Conservation (phyloP, 2,329 filamentous ascomycete genomes). For the Celoporthe dispersa region DNA sequence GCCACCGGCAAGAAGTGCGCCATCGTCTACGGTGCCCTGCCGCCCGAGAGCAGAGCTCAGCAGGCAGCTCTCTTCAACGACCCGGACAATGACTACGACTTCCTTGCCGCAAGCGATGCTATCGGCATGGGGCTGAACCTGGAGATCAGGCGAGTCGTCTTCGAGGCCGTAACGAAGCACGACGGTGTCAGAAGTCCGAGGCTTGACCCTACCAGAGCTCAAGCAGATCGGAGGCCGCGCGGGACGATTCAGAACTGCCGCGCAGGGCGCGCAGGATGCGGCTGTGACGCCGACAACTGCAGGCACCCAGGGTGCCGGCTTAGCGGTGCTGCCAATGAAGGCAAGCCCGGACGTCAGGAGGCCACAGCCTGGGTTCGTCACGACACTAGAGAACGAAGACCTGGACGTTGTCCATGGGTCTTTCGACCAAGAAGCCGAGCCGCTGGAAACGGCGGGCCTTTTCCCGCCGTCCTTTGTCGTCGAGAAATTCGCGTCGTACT, state of each 20-base stretch:
- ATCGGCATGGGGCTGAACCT: conserved; percentile 98
- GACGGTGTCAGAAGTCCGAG: conserved; percentile 61
- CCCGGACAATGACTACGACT: conserved; percentile 93
- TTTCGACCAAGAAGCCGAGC: conserved; percentile 65
- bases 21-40: conserved; percentile 89
- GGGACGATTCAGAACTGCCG: conserved; percentile 79
- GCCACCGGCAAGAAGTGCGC: conserved; percentile 80
- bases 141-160: conserved; percentile 87
- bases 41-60: conserved; percentile 88
- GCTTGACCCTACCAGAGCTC: conserved; percentile 74
- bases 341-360: conserved; percentile 26
- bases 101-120: conserved; percentile 89
- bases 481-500: conserved; percentile 79
- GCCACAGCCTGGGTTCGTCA: conserved; percentile 69
- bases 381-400: conserved; percentile 75
- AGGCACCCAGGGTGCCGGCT: not conserved
- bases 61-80: conserved; percentile 96
- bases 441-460: conserved; percentile 73
- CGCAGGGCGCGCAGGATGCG: conserved; percentile 49
- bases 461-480: conserved; percentile 72
- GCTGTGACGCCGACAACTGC: conserved; percentile 12
- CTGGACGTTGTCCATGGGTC: conserved; percentile 64
- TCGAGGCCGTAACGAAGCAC: conserved; percentile 77
- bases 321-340: not conserved
- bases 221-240: conserved; percentile 96